These are phyloP conservation scores for Persicaria tinctoria DNA, from an alignment of 148 eudicot genomes.

Conservation along the genomic window DNA sequence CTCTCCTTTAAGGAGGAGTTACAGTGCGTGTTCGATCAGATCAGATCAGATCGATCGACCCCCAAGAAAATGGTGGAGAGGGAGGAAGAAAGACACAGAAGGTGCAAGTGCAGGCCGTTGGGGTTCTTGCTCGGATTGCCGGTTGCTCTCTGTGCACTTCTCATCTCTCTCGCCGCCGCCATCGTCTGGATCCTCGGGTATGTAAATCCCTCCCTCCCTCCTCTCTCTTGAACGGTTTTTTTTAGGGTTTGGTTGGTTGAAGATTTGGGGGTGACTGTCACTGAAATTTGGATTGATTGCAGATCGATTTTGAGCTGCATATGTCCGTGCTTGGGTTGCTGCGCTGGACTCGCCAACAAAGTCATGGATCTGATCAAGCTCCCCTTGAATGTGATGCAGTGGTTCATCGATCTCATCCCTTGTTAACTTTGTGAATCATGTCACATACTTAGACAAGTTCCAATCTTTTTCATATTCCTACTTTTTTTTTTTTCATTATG, in stretches of 20 bases:
- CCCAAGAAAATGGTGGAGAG: neutral
- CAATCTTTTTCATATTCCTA: neutral
- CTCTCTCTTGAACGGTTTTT: neutral
- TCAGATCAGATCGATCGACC: neutral
- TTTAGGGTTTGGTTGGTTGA: neutral
- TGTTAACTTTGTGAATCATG: conserved; percentile 14
- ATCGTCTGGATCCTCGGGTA: conserved; percentile 46
- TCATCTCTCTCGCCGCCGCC: conserved; percentile 31
- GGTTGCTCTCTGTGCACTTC: conserved; percentile 32
- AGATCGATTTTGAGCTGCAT: conserved; percentile 21
- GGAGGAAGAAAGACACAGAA: conserved; percentile 18
- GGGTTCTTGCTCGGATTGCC: conserved; percentile 48
- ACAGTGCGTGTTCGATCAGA: neutral
- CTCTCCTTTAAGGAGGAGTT: neutral
- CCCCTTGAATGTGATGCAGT: conserved; percentile 20
- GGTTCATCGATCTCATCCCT: conserved; percentile 28
- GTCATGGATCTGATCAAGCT: conserved; percentile 27
- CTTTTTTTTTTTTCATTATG: neutral
- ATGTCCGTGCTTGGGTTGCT: conserved; percentile 33
- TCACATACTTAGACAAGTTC: neutral
- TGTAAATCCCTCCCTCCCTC: neutral
- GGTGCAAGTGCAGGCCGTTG: conserved; percentile 48
- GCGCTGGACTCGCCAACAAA: conserved; percentile 20
- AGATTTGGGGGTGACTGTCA: neutral
- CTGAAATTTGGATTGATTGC: neutral